Percentiles rank a stretch among this genome's conserved stretches.
phyloP scores from a whole-genome alignment of 2,329 filamentous ascomycete genomes.

The Ascochyta clinopodiicola region DNA sequence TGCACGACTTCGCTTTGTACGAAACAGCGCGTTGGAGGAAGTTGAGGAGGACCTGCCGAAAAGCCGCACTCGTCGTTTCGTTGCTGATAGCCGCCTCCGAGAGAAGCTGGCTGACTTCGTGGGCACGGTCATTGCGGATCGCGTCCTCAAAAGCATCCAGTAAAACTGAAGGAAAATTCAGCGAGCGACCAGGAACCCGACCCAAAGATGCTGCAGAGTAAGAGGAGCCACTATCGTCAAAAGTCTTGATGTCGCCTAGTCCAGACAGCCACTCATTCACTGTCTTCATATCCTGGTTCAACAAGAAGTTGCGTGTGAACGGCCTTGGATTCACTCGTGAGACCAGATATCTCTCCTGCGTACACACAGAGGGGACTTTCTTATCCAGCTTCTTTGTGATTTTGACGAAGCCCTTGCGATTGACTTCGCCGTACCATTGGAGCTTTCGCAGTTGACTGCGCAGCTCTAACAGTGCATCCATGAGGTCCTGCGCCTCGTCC shows the following conservation, averaged over 20 bases:
- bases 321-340: constrained; percentile 88
- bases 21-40: constrained; percentile 79
- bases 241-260: constrained; percentile 76
- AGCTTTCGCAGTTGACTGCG: constrained; percentile 87
- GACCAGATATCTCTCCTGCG: constrained; percentile 84
- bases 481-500: constrained; percentile 89
- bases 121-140: constrained; percentile 71
- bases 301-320: constrained; percentile 77
- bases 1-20: constrained; percentile 70
- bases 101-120: constrained; percentile 62
- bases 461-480: constrained; percentile 87
- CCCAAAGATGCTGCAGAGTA: constrained; percentile 75
- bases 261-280: constrained; percentile 93
- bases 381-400: constrained; percentile 99
- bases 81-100: constrained; percentile 63
- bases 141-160: constrained; percentile 76
- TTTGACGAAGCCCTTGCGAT: constrained; percentile 92
- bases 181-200: constrained; percentile 74
- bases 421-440: constrained; percentile 98
- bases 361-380: constrained; percentile 77
- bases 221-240: constrained; percentile 76
- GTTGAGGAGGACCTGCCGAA: constrained; percentile 77
- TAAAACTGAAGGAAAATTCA: constrained; percentile 72
- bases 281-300: constrained; percentile 65
- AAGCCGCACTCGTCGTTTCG: constrained; percentile 55